A percentile compares a stretch with the other conserved stretches of the same genome.
These are phyloP conservation scores for Astragalus glycyphyllos DNA, from an alignment of 306 rosid species.

Conservation along the genomic window DNA sequence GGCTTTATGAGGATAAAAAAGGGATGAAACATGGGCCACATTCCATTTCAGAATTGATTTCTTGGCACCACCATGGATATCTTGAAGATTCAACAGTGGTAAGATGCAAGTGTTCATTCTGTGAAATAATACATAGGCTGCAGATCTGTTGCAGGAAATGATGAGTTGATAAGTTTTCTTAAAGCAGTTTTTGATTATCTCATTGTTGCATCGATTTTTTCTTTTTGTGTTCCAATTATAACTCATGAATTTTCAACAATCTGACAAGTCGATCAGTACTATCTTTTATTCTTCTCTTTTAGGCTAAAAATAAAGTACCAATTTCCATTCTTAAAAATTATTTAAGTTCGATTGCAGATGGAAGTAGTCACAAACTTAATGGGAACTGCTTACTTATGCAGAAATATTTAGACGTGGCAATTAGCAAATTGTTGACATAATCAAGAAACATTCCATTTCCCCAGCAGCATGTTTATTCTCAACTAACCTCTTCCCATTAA, in stretches of 20 bases:
- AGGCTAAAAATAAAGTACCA: too few species aligned
- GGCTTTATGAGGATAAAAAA: constrained; percentile 80
- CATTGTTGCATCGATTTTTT: not conserved
- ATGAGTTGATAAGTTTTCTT: constrained; percentile 19
- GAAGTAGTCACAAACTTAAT: too few species aligned
- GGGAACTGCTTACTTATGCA: too few species aligned
- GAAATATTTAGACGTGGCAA: too few species aligned
- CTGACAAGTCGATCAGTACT: too few species aligned
- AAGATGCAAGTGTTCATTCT: constrained; percentile 42
- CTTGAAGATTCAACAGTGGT: constrained; percentile 75
- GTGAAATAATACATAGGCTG: constrained; percentile 29
- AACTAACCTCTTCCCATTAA: too few species aligned
- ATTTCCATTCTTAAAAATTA: too few species aligned
- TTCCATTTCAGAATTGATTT: constrained; percentile 70
- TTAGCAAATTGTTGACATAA: too few species aligned
- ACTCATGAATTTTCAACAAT: not conserved
- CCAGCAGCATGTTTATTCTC: too few species aligned
- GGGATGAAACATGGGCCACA: constrained; percentile 83
- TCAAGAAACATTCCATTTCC: too few species aligned
- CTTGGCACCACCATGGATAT: constrained; percentile 82
- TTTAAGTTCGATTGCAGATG: too few species aligned
- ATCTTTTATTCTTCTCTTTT: not conserved
- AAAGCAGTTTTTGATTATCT: constrained; percentile 11
- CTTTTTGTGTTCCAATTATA: not conserved
- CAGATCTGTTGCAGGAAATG: constrained; percentile 17